phyloP scores from a whole-genome alignment of 164 flowering plant genomes.

The Liriodendron chinense region DNA sequence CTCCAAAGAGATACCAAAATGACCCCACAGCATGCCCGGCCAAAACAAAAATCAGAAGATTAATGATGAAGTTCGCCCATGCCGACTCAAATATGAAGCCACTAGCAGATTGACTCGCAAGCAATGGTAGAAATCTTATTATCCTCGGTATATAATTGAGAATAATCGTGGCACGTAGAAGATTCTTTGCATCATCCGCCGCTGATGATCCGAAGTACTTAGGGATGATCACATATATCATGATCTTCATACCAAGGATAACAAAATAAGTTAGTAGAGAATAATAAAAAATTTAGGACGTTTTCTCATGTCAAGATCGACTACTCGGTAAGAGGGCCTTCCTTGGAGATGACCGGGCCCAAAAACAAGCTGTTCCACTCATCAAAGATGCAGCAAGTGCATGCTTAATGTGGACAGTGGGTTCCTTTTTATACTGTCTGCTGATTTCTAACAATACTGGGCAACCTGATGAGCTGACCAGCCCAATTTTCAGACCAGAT shows the following conservation, averaged over 20 bases:
- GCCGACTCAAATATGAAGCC: slow-evolving; percentile 95
- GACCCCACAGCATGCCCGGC: slow-evolving; percentile 86
- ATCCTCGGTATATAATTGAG: slow-evolving; percentile 77
- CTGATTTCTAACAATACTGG: too few species aligned
- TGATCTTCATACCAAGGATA: slow-evolving; percentile 40
- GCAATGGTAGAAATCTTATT: slow-evolving; percentile 63
- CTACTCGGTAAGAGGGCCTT: too few species aligned
- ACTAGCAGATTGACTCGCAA: slow-evolving; percentile 69
- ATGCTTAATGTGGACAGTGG: too few species aligned
- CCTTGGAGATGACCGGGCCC: too few species aligned
- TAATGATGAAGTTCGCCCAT: slow-evolving; percentile 87
- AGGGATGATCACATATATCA: slow-evolving; percentile 52
- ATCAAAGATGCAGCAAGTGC: too few species aligned
- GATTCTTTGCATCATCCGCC: slow-evolving; percentile 84
- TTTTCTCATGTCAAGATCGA: too few species aligned
- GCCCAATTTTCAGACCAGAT: too few species aligned
- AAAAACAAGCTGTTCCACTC: too few species aligned
- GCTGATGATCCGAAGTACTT: slow-evolving; percentile 41
- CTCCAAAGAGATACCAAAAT: slow-evolving; percentile 88
- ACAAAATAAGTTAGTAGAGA: neutral
- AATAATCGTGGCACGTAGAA: slow-evolving; percentile 63
- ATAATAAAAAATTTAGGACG: too few species aligned
- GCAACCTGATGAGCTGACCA: too few species aligned
- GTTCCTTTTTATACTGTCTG: too few species aligned
- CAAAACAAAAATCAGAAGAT: slow-evolving; percentile 75